Base-by-base conservation (phyloP, 2,329 filamentous ascomycete species). In the Penicillium fuscoglaucum region DNA sequence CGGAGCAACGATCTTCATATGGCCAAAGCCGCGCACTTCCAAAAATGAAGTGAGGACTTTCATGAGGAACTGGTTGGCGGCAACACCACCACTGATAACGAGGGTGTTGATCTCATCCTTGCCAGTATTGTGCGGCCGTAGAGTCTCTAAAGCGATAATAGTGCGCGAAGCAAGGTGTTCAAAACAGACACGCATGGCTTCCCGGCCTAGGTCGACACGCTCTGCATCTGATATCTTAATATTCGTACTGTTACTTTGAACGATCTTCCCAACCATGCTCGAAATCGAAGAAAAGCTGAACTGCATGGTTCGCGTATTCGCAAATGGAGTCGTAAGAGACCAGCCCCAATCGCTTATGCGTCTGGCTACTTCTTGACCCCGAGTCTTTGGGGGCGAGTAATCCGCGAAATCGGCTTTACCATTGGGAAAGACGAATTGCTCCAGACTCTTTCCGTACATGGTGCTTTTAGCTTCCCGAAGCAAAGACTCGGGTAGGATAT, bases 61-160 rank as follows among this genome's bases (percentile, higher is more conserved):
- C 72, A 87, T 84, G 43, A 99, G 79, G 72, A 89, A 97, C 51
- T 76, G 76, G 74, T 97, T 98, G 52, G 90, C 88, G 8, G 93
- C 95, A 7, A 99, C 95, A 26, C 95, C 95, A 31, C 95, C 95
- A 40, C 91, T 90, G 4, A 98, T 83, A 10, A 98, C 91, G 5
- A 98, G 78, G 0, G 88, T 88, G 9, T 77, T 75, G 8, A 87
- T 76, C 41, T 72, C 60, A 8, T 72, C 61, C 2, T 65, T 58
- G 47, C 60, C 61, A 12, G 45, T 40, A 31, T 59, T 57, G 15
- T 57, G 29, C 12, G 59, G 48, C 13, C 67, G 64, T 12, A 76
- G 66, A 10, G 71, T 68, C 47, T 83, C 74, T n/a, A 96, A 78
- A 0, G 85, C 89, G 44, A 95, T 79, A 15, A 93, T 73, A 2